phyloP scores from a whole-genome alignment of 2,329 filamentous ascomycete genomes.

The Aspergillus vadensis region DNA sequence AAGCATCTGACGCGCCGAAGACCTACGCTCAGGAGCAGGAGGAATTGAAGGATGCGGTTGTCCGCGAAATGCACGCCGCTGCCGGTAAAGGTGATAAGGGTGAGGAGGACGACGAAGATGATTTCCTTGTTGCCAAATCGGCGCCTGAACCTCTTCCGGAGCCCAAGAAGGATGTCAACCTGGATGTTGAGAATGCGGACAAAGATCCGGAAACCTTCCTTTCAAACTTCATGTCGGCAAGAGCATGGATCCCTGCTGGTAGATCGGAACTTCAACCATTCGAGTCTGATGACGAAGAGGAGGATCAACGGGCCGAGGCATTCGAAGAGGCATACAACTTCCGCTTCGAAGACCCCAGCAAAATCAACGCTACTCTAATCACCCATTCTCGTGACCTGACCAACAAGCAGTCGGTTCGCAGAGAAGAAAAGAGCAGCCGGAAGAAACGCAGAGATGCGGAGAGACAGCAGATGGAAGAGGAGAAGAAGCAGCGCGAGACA shows the following conservation, averaged over 20 bases:
- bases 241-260: slow-evolving; percentile 79
- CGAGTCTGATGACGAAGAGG: slow-evolving; percentile 85
- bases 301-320: slow-evolving; percentile 74
- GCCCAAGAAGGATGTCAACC: slow-evolving; percentile 54
- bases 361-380: slow-evolving; percentile 82
- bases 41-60: slow-evolving; percentile 72
- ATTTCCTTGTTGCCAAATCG: slow-evolving; percentile 74
- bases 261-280: slow-evolving; percentile 74
- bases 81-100: slow-evolving; percentile 51
- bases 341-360: slow-evolving; percentile 88
- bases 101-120: slow-evolving; percentile 64
- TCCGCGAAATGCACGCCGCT: slow-evolving; percentile 76
- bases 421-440: slow-evolving; percentile 76
- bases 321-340: slow-evolving; percentile 95
- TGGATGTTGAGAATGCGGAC: slow-evolving; percentile 74
- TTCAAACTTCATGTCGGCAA: slow-evolving; percentile 91
- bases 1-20: slow-evolving; percentile 51
- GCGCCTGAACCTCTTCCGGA: slow-evolving; percentile 39
- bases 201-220: slow-evolving; percentile 89
- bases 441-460: slow-evolving; percentile 79
- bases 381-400: slow-evolving; percentile 88
- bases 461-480: slow-evolving; percentile 73
- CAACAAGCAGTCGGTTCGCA: slow-evolving; percentile 77
- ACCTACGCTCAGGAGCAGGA: slow-evolving; percentile 91
- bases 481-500: slow-evolving; percentile 72